These are phyloP conservation scores for Boletus semigastroideus DNA, from an alignment of 1,284 basidiomycete genomes.

Conservation along the genomic window DNA sequence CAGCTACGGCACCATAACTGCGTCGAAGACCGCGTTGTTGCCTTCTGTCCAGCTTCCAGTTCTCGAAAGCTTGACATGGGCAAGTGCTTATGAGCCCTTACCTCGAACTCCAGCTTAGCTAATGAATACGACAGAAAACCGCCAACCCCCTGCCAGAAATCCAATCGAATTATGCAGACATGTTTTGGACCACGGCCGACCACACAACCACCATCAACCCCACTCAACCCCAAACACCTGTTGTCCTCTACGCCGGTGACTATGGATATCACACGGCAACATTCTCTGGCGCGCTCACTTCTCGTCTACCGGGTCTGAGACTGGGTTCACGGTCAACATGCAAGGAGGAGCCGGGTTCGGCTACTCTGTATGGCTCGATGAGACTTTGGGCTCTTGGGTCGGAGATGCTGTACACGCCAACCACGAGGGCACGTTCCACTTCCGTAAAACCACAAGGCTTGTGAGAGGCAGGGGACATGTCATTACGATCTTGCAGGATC, in stretches of 20 bases:
- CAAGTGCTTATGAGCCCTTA: background rate
- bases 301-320: constrained; percentile 41
- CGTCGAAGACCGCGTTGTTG: constrained; percentile 15
- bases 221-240: constrained; percentile 34
- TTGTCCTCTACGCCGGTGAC: constrained; percentile 49
- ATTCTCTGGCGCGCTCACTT: constrained; percentile 55
- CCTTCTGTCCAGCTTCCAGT: constrained; percentile 21
- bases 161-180: constrained; percentile 35
- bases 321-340: constrained; percentile 40
- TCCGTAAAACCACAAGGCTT: constrained; percentile 6
- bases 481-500: constrained; percentile 53
- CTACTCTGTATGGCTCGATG: constrained; percentile 51
- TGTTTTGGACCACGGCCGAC: constrained; percentile 40
- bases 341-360: constrained; percentile 49
- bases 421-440: constrained; percentile 36
- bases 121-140: constrained; percentile 20
- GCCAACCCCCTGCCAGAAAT: constrained; percentile 27
- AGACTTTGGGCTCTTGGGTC: constrained; percentile 47
- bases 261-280: constrained; percentile 60
- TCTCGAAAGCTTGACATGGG: constrained; percentile 23
- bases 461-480: constrained; percentile 38
- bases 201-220: constrained; percentile 41
- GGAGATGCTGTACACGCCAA: constrained; percentile 38
- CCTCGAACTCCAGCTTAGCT: constrained; percentile 10
- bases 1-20: constrained; percentile 36